Conservation (phyloP, 805 yeast species). For the Candida rishiriensis region DNA sequence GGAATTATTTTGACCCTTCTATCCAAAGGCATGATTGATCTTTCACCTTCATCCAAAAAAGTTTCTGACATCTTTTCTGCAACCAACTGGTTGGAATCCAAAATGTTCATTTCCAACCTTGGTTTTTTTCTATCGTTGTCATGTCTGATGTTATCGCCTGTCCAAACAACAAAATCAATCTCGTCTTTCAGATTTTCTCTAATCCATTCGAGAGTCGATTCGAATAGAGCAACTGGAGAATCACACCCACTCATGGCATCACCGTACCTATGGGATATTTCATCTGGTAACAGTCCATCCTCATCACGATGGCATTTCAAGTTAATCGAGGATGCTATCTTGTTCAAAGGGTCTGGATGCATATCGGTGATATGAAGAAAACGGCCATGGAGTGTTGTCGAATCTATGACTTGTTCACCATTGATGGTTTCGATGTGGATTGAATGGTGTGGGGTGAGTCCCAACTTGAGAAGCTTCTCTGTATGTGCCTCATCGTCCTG, state of each 20-base stretch:
- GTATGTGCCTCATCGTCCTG: slow-evolving; percentile 19
- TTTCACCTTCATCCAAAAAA: slow-evolving; percentile 46
- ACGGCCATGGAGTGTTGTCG: slow-evolving; percentile 54
- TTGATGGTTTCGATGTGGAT: slow-evolving; percentile 22
- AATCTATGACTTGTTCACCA: slow-evolving; percentile 9
- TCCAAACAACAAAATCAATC: slow-evolving; percentile 84
- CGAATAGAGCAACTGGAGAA: slow-evolving; percentile 58
- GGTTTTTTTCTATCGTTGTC: slow-evolving; percentile 75
- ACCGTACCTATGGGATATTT: slow-evolving; percentile 63
- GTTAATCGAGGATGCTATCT: slow-evolving; percentile 44
- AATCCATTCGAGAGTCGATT: slow-evolving; percentile 66
- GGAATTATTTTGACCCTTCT: slow-evolving; percentile 51
- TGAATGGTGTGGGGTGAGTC: slow-evolving; percentile 39
- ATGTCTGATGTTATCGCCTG: slow-evolving; percentile 85
- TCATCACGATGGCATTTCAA: slow-evolving; percentile 49
- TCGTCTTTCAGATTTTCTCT: slow-evolving; percentile 60
- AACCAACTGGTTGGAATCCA: slow-evolving; percentile 60
- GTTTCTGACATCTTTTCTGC: slow-evolving; percentile 46
- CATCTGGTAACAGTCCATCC: slow-evolving; percentile 34
- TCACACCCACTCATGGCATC: slow-evolving; percentile 78
- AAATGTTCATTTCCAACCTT: slow-evolving; percentile 66
- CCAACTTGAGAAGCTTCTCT: slow-evolving; percentile 29
- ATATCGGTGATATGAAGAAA: slow-evolving; percentile 84
- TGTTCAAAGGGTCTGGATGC: slow-evolving; percentile 74
- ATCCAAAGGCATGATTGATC: slow-evolving; percentile 20